phyloP scores from a whole-genome alignment of 352 stramenopile genomes.

The Pythium aristosporum region DNA sequence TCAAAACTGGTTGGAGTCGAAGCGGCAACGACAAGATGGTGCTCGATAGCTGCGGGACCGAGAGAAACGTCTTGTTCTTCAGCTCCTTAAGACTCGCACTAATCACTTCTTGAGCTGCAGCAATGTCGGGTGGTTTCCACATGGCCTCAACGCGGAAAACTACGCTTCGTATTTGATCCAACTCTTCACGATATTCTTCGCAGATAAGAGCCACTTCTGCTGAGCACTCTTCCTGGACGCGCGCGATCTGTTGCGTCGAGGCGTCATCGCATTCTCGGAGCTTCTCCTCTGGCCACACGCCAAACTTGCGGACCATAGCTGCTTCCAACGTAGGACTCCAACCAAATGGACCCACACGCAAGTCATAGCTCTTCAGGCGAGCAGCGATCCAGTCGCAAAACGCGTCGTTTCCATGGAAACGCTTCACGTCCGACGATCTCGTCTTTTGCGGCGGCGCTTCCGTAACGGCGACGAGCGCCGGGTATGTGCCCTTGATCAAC shows the following conservation, averaged over 20 bases:
- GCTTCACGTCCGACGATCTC: neutral
- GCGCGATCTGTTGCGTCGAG: neutral
- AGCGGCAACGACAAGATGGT: neutral
- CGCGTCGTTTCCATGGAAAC: neutral
- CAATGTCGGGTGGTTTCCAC: neutral
- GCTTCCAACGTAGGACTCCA: neutral
- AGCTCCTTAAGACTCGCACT: neutral
- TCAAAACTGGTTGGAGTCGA: constrained; percentile 3
- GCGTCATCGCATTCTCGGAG: neutral
- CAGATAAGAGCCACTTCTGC: neutral
- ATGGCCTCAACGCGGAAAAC: constrained; percentile 5
- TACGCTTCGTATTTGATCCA: neutral
- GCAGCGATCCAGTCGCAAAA: constrained; percentile 4
- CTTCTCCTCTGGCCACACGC: constrained; percentile 2
- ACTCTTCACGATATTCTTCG: neutral
- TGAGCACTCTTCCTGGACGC: neutral
- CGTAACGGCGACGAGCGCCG: neutral
- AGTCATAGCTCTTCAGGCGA: neutral
- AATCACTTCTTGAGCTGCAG: neutral
- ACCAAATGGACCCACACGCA: neutral
- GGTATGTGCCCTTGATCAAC: constrained; percentile 7
- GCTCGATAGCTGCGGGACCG: too few relatives aligned
- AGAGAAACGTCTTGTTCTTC: constrained; percentile 1
- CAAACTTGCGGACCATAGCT: neutral
- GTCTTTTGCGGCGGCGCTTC: neutral